These are phyloP conservation scores for Furcasterigmium furcatum DNA, from an alignment of 2,329 filamentous ascomycete species.

Conservation along the genomic window DNA sequence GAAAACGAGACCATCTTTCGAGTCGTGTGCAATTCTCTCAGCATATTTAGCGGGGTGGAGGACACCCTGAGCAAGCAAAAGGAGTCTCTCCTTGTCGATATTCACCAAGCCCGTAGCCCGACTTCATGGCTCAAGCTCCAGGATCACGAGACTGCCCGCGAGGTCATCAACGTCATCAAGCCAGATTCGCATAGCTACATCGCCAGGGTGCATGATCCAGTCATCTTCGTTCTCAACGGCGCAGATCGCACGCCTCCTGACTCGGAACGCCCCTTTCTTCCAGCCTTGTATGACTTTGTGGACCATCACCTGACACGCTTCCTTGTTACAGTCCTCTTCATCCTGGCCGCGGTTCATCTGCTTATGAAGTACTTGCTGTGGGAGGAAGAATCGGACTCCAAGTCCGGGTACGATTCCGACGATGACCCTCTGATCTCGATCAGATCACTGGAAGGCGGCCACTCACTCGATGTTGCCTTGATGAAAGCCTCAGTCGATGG, in stretches of 20 bases:
- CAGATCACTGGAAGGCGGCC: slow-evolving; percentile 58
- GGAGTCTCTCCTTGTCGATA: slow-evolving; percentile 47
- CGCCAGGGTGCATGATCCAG: slow-evolving; percentile 70
- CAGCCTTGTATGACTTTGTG: slow-evolving; percentile 65
- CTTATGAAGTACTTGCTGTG: slow-evolving; percentile 73
- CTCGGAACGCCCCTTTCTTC: slow-evolving; percentile 45
- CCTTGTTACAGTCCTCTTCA: slow-evolving; percentile 57
- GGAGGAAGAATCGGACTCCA: slow-evolving; percentile 51
- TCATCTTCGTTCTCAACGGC: slow-evolving; percentile 68
- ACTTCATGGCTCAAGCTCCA: slow-evolving; percentile 74
- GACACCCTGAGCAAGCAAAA: slow-evolving; percentile 17
- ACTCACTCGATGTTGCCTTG: slow-evolving; percentile 66
- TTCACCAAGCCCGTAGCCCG: slow-evolving; percentile 74
- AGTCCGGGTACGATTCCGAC: slow-evolving; percentile 41
- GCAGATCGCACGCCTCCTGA: slow-evolving; percentile 61
- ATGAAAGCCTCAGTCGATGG: slow-evolving; percentile 61
- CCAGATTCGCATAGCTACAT: slow-evolving; percentile 69
- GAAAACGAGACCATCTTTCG: slow-evolving; percentile 48
- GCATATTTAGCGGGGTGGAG: slow-evolving; percentile 20
- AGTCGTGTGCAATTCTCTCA: slow-evolving; percentile 17
- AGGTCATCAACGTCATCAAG: slow-evolving; percentile 74
- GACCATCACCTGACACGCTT: slow-evolving; percentile 58
- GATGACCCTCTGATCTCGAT: slow-evolving; percentile 54
- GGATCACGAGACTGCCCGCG: slow-evolving; percentile 73
- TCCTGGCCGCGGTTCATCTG: slow-evolving; percentile 62